Conservation (phyloP, 1,139 yeast genomes). For the Saccharomyces pastorianus region DNA sequence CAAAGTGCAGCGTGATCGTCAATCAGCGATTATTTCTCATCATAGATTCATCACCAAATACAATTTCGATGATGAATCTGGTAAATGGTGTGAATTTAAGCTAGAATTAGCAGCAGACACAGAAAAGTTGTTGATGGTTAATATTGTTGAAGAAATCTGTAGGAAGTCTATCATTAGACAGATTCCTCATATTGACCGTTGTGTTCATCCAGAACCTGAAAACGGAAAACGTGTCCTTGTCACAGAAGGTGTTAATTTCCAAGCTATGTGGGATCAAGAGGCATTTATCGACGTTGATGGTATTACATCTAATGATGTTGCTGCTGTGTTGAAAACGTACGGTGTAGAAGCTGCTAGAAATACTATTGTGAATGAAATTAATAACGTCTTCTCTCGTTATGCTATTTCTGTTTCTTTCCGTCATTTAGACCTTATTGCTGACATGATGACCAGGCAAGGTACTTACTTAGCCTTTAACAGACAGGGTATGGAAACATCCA, state of each 20-base stretch:
- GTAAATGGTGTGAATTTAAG: slow-evolving; percentile 90
- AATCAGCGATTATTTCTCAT: slow-evolving; percentile 65
- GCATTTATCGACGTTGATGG: slow-evolving; percentile 83
- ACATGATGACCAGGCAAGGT: slow-evolving; percentile 99
- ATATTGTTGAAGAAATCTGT: slow-evolving; percentile 88
- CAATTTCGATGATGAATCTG: slow-evolving; percentile 81
- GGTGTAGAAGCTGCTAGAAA: slow-evolving; percentile 99
- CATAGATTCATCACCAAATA: slow-evolving; percentile 69
- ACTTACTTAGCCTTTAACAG: slow-evolving; percentile 93
- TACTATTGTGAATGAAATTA: slow-evolving; percentile 92
- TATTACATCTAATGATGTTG: slow-evolving; percentile 85
- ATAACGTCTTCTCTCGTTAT: slow-evolving; percentile 91
- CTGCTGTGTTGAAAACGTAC: slow-evolving; percentile 81
- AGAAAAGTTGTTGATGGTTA: slow-evolving; percentile 93
- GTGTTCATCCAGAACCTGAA: slow-evolving; percentile 74
- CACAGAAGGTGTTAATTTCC: slow-evolving; percentile 97
- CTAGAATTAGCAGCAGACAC: slow-evolving; percentile 78
- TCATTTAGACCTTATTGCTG: slow-evolving; percentile 94
- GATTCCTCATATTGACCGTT: slow-evolving; percentile 84
- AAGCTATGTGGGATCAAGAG: slow-evolving; percentile 97
- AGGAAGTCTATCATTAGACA: slow-evolving; percentile 88
- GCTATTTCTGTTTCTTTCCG: slow-evolving; percentile 90
- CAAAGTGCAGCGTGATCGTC: slow-evolving; percentile 71
- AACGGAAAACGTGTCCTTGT: slow-evolving; percentile 67
- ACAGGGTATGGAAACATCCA: slow-evolving; percentile 93